These are phyloP conservation scores for Phragmites australis DNA, from an alignment of 176 grass and related monocot species.

Conservation along the genomic window DNA sequence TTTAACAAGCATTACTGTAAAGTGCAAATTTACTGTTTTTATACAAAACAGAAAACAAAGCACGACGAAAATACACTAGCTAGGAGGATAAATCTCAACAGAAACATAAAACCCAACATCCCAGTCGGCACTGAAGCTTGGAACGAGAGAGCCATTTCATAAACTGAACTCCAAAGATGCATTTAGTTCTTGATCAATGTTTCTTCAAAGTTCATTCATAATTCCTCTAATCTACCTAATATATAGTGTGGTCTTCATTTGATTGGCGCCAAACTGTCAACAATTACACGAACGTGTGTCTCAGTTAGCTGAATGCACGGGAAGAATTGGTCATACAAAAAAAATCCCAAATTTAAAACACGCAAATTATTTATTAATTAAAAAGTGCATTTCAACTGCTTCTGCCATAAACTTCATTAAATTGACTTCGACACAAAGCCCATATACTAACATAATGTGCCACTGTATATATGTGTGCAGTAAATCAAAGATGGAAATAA, in stretches of 20 bases:
- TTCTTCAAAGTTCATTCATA: not conserved
- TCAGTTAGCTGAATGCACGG: not conserved
- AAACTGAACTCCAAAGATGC: not conserved
- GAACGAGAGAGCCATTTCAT: not conserved
- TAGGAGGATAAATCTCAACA: not conserved
- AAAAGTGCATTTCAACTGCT: too few species aligned
- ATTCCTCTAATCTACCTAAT: not conserved
- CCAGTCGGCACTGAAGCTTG: not conserved
- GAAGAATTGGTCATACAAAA: not conserved
- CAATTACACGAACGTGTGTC: not conserved
- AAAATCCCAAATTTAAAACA: not conserved
- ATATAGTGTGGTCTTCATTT: not conserved
- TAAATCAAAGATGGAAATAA: too few species aligned
- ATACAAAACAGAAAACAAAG: not conserved
- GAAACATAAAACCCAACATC: not conserved
- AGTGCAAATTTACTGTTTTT: not conserved
- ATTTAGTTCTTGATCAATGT: not conserved
- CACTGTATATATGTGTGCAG: too few species aligned
- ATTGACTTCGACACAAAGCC: too few species aligned
- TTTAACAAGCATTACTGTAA: not conserved
- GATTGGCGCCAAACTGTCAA: not conserved
- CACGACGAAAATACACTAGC: not conserved
- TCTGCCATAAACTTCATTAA: too few species aligned
- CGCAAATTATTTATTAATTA: not conserved
- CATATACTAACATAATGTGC: too few species aligned